phyloP scores from a whole-genome alignment of 179 eudicot species.

The Heliamphora pulchella region DNA sequence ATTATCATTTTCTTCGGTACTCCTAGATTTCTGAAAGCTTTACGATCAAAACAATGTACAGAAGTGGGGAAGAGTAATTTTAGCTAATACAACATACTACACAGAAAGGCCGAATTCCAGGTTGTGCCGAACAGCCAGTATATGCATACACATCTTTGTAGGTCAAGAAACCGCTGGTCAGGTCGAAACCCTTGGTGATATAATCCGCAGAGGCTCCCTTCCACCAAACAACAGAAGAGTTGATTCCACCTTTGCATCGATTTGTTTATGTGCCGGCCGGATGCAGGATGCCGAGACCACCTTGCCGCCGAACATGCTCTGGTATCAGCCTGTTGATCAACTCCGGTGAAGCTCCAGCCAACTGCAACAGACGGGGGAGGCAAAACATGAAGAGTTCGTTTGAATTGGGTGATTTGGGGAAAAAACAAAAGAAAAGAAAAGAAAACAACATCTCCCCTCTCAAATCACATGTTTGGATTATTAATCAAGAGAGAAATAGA shows the following conservation, averaged over 20 bases:
- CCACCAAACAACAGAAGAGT: slow-evolving; percentile 10
- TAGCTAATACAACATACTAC: slow-evolving; percentile 14
- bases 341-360: slow-evolving; percentile 59
- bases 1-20: slow-evolving; percentile 2
- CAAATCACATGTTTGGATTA: no score
- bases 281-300: slow-evolving; percentile 35
- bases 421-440: no score
- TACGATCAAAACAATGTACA: slow-evolving; percentile 26
- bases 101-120: slow-evolving; percentile 22
- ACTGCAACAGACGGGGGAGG: slow-evolving; percentile 32
- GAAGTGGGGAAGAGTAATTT: slow-evolving; percentile 10
- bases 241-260: neutral
- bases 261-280: slow-evolving; percentile 36
- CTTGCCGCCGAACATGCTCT: slow-evolving; percentile 57
- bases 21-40: slow-evolving; percentile 18
- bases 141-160: slow-evolving; percentile 23
- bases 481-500: no score
- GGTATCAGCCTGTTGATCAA: slow-evolving; percentile 67
- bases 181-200: slow-evolving; percentile 3
- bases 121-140: slow-evolving; percentile 17
- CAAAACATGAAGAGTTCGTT: neutral
- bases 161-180: neutral
- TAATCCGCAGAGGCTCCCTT: neutral
- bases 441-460: no score
- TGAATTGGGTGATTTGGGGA: no score